Percentiles rank a stretch among this genome's conserved stretches.
phyloP scores from a whole-genome alignment of 768 basidiomycete genomes.

The Mycena capillaripes region DNA sequence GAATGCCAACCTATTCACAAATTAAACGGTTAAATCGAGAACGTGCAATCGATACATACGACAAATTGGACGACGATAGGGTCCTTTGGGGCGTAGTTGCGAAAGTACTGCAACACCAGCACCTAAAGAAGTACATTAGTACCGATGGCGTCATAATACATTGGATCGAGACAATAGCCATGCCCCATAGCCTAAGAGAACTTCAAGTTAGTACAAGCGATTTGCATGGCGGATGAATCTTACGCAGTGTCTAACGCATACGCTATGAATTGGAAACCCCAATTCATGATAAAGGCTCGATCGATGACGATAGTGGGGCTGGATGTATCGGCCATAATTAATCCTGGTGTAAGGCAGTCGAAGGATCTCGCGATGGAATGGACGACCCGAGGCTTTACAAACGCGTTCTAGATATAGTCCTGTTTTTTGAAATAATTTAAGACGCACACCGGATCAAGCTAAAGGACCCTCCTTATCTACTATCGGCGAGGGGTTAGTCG shows the following conservation, averaged over 20 bases:
- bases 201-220: not conserved
- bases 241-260: conserved; percentile 14
- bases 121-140: not conserved
- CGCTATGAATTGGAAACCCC: conserved; percentile 10
- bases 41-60: not conserved
- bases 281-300: not conserved
- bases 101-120: conserved; percentile 23
- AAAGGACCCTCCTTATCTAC: too few relatives aligned
- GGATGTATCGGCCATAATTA: not conserved
- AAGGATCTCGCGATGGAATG: too few relatives aligned
- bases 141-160: not conserved
- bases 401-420: too few relatives aligned
- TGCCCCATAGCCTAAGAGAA: conserved; percentile 1
- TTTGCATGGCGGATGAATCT: not conserved
- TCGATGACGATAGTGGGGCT: not conserved
- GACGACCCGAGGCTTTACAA: too few relatives aligned
- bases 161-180: not conserved
- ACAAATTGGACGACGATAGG: not conserved
- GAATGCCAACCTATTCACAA: not conserved
- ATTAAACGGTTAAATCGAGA: not conserved
- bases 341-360: too few relatives aligned
- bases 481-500: too few relatives aligned
- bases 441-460: too few relatives aligned
- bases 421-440: too few relatives aligned
- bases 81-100: not conserved